Percentiles rank a stretch among this genome's conserved stretches.
Evolutionary conservation across 2,329 filamentous ascomycete species (phyloP).

Genomic region (Colletotrichum tanaceti): DNA sequence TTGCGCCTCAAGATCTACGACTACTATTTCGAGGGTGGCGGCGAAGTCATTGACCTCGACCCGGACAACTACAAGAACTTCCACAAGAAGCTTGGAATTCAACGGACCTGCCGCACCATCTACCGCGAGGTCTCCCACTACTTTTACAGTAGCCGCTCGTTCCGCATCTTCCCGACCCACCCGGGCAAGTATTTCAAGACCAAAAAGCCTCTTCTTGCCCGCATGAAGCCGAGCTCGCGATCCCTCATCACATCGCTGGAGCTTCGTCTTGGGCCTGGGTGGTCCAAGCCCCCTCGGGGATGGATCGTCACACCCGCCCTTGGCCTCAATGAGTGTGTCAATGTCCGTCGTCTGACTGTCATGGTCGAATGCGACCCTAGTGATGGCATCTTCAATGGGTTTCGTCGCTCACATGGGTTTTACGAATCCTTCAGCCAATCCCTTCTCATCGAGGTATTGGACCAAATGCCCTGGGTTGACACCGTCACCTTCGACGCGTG

Average conservation of each 20-base stretch:
- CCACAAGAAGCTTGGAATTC: constrained; percentile 68
- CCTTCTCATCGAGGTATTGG: constrained; percentile 68
- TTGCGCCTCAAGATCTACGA: constrained; percentile 77
- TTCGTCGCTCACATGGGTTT: constrained; percentile 72
- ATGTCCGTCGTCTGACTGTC: constrained; percentile 70
- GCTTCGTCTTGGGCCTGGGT: constrained; percentile 78
- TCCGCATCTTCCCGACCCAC: constrained; percentile 75
- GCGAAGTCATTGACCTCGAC: constrained; percentile 72
- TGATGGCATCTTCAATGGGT: constrained; percentile 74
- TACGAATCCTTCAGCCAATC: constrained; percentile 75
- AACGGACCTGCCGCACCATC: constrained; percentile 70
- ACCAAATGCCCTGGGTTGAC: constrained; percentile 65
- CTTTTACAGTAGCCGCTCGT: constrained; percentile 72
- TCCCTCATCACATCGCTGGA: constrained; percentile 72
- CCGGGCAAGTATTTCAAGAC: constrained; percentile 77
- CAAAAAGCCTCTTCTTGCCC: constrained; percentile 76
- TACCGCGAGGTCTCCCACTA: constrained; percentile 72
- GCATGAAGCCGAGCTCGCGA: constrained; percentile 71
- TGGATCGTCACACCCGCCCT: constrained; percentile 76
- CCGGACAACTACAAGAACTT: constrained; percentile 73
- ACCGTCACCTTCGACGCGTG: constrained; percentile 78
- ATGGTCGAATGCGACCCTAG: constrained; percentile 81
- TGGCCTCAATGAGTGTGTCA: constrained; percentile 71
- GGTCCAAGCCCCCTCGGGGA: constrained; percentile 74
- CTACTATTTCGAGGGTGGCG: constrained; percentile 66